Evolutionary conservation across 345 rosid species (phyloP), one percentile per base, ranked within the genome.

Genomic region (Nephelium lappaceum): DNA sequence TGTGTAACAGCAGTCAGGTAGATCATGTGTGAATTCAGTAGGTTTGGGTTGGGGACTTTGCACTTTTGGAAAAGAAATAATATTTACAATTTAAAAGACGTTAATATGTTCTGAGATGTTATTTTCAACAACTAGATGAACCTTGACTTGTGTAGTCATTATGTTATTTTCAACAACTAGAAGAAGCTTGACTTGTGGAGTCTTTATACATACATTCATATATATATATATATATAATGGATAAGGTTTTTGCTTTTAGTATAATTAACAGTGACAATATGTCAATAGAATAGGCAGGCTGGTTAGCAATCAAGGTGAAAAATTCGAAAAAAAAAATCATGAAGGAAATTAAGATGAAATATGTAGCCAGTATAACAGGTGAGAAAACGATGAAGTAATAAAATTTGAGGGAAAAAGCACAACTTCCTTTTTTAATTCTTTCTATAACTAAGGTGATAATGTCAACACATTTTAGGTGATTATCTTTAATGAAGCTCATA

Each of bases 91-190:
- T 10, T 7, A 62, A 4, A 11, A 42, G 58, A 62, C 23, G 27
- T 74, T 43, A 43, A 16, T 74, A 45, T 25, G 69, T n/a, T 24
- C 27, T 5, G 19, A 63, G 47, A 5, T 24, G 61, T 5, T 74
- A 31, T 45, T 74, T 74, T 74, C 77, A 63, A 61, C 27, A 45
- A 45, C 49, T 74, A 74, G 77, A 16, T 25, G 69, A 64, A 11
- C 1, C 64, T 7, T 19, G 4, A 53, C 31, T 55, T n/a, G 45
- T 31, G 43, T 55, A 18, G 19, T n/a, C 60, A 24, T 62, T 42
- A 5, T 25, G 11, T 73, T 31, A 31, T 31, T 31, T 31, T 31
- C 36, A 31, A 31, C 36, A 31, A 31, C 36, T 31, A 31, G 36
- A 1, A 2, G 36, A 31, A 31, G 36, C 36, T 31, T 31, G 36